A percentile compares a stretch with the other conserved stretches of the same genome.
Evolutionary conservation across 768 basidiomycete species (phyloP).

Genomic region (Boletus reticuloceps): DNA sequence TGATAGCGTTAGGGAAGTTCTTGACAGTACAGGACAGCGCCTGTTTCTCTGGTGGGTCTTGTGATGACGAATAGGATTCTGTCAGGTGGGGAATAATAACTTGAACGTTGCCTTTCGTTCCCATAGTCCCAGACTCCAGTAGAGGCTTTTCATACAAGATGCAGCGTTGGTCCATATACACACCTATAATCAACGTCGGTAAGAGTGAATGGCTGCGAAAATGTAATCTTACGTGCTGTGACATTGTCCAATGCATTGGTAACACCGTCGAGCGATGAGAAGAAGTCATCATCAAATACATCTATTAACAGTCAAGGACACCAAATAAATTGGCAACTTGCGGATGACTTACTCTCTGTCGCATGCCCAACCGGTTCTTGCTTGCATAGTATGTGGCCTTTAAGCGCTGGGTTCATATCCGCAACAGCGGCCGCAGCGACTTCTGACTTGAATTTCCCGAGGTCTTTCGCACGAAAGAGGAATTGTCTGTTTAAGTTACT

Average conservation of each 20-base stretch:
- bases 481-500: conserved; percentile 98
- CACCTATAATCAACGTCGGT: conserved; percentile 46
- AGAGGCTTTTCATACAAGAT: conserved; percentile 95
- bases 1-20: conserved; percentile 97
- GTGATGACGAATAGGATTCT: conserved; percentile 96
- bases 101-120: conserved; percentile 97
- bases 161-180: conserved; percentile 98
- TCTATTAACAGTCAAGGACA: conserved; percentile 44
- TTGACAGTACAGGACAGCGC: conserved; percentile 97
- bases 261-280: conserved; percentile 83
- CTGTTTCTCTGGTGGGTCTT: conserved; percentile 98
- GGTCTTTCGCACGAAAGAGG: conserved; percentile 93
- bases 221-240: conserved; percentile 71
- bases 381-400: conserved; percentile 80
- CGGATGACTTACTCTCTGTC: conserved; percentile 74
- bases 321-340: background rate
- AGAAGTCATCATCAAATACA: conserved; percentile 87
- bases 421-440: conserved; percentile 87
- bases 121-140: conserved; percentile 95
- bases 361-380: conserved; percentile 93
- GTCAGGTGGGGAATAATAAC: conserved; percentile 92
- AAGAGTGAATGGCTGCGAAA: background rate
- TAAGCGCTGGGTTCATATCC: conserved; percentile 93
- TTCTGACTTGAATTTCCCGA: conserved; percentile 96
- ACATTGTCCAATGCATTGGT: conserved; percentile 99